Base-by-base conservation (phyloP, 495 filamentous ascomycete genomes). In the Aspergillus conjunctus region DNA sequence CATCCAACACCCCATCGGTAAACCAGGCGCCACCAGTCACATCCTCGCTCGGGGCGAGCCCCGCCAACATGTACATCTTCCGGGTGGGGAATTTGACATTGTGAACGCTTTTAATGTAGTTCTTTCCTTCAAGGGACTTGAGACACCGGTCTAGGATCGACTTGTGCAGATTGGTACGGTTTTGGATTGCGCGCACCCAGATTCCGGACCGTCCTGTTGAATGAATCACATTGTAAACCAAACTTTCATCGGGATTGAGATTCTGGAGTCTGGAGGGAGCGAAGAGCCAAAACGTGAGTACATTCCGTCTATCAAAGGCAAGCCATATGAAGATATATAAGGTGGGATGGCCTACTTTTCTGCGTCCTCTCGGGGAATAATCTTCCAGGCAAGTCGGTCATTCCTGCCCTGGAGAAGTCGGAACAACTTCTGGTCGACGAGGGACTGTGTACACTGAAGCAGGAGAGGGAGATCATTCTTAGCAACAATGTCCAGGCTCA, bases 1-100 rank as follows among this genome's bases (percentile, higher is more conserved):
- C 84, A 70, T 98, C 94, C 3, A 97, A 82, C 41, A 89, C 88
- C 8, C 88, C 89, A 52, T 96, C 90, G 20, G 89, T 92, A 66
- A 92, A 97, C 90, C 93, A 98, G 17, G 91, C 87, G 6, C 95
- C 94, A 43, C 94, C 95, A 0, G 92, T 95, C 18, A 93, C 87
- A 49, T 94, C 88, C 37, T 96, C 92, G 39, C 87, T 88, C 2
- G 95, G 93, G 14, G 83, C 80, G 22, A 96, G 77, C 56, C 82
- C 80, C 52, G 77, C 74, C 50, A 88, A 73, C 79, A 89, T 87
- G 76, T 87, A 89, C 67, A 84, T 86, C 70, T 86, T 88, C 51
- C 85, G 81, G 53, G 72, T 80, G 51, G 85, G 83, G 60, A 74
- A 77, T 62, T 85, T 85, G 71, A 85, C 82, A 74, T 80, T 84